Evolutionary conservation across 169 alveolate genomes (phyloP), one percentile per base, ranked within the genome.

Genomic region (Nephromyces sp.): DNA sequence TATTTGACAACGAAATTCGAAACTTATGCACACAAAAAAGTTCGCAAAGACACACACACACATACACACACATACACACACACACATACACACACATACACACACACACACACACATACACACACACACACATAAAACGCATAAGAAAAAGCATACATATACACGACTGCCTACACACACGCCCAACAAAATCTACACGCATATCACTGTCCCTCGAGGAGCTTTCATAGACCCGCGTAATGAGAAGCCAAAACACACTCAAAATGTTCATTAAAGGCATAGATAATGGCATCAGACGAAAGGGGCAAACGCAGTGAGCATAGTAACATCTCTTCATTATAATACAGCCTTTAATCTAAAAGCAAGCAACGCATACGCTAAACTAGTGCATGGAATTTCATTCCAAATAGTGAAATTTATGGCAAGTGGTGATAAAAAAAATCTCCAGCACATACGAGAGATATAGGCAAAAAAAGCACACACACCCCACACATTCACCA

Each of bases 61-160:
- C n/a, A 43, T 43, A 43, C 57, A n/a, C n/a, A 43, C n/a, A 43
- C n/a, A n/a, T 43, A 43, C 57, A 43, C 57, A 43, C 15, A 43
- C 57, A 43, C n/a, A 43, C n/a, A n/a, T 43, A 43, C n/a, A 15
- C n/a, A n/a, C n/a, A n/a, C n/a, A 43, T 43, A 43, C n/a, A 43
- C n/a, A 43, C 57, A 61, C n/a, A 70, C 24, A 6, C 6, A 61
- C 32, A 6, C 31, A 61, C 32, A 6, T 6, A 15, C 15, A 6
- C 32, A 61, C 6, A 61, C 31, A 15, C 84, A 80, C 24, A 84
- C 57, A 43, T 43, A 43, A 15, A 43, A 15, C 57, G n/a, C 15
- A 15, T 15, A 43, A 15, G n/a, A n/a, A 68, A 21, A 86, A n/a
- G n/a, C n/a, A 43, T 43, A 43, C n/a, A 43, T 43, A 43, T 43